phyloP scores from a whole-genome alignment of 345 rosid species.

The Hevea brasiliensis region DNA sequence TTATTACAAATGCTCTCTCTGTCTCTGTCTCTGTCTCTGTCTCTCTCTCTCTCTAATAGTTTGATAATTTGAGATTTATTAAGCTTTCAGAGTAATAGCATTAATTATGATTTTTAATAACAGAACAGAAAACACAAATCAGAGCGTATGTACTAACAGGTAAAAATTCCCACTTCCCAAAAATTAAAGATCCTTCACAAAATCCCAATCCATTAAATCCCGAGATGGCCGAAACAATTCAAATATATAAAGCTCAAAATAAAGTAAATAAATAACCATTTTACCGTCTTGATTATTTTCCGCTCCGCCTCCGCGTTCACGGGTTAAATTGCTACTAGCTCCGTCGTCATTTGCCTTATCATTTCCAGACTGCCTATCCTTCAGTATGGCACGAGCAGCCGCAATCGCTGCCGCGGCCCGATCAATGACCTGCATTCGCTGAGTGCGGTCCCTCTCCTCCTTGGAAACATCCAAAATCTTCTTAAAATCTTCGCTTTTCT shows the following conservation, averaged over 20 bases:
- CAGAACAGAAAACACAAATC: too few relatives aligned
- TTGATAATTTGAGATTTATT: neutral
- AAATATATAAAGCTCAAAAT: neutral
- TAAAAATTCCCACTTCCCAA: neutral
- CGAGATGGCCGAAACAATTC: neutral
- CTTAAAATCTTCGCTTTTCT: constrained; percentile 73
- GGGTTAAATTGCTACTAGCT: neutral
- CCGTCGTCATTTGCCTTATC: neutral
- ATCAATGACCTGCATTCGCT: constrained; percentile 78
- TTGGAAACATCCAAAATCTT: constrained; percentile 64
- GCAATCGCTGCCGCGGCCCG: constrained; percentile 84
- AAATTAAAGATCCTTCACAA: neutral
- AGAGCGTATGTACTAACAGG: too few relatives aligned
- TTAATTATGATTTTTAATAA: too few relatives aligned
- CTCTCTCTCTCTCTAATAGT: neutral
- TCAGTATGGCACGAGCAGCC: constrained; percentile 62
- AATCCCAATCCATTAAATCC: neutral
- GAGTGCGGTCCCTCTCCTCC: constrained; percentile 81
- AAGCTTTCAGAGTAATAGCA: too few relatives aligned
- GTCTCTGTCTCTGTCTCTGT: too few relatives aligned
- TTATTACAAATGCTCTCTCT: neutral
- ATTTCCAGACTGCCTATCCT: constrained; percentile 21
- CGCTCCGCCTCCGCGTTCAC: neutral
- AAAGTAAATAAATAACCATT: neutral
- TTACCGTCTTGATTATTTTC: constrained; percentile 28